Evolutionary conservation across 2,329 filamentous ascomycete genomes (phyloP).

Genomic region (Fonsecaea monophora): DNA sequence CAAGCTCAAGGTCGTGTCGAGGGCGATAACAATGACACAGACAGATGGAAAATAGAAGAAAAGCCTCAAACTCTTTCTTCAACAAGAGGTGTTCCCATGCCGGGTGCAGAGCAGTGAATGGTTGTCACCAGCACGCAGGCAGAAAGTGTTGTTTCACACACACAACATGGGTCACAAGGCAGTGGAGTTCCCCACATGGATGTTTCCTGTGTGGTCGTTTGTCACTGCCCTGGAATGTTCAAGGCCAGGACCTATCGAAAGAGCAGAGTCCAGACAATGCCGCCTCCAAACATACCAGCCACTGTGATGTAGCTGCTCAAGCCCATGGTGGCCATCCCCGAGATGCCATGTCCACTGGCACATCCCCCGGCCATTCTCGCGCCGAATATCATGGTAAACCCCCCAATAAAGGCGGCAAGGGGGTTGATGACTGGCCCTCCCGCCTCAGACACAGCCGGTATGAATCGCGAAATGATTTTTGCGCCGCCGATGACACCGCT

Average conservation of each 20-base stretch:
- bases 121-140: not conserved
- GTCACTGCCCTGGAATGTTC: no score
- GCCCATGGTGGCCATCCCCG: slow-evolving; percentile 68
- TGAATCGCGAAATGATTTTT: slow-evolving; percentile 33
- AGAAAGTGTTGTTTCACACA: not conserved
- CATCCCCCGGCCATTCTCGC: slow-evolving; percentile 70
- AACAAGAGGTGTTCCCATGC: not conserved
- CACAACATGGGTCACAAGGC: not conserved
- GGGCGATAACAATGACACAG: not conserved
- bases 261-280: slow-evolving; percentile 45
- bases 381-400: slow-evolving; percentile 65
- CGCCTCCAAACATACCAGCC: slow-evolving; percentile 63
- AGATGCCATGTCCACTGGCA: slow-evolving; percentile 73
- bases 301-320: slow-evolving; percentile 69
- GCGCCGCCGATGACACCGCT: slow-evolving; percentile 55
- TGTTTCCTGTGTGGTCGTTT: not conserved
- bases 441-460: slow-evolving; percentile 24
- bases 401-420: slow-evolving; percentile 58
- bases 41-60: not conserved
- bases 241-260: slow-evolving; percentile 9
- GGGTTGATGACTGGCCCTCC: slow-evolving; percentile 37
- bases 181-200: not conserved
- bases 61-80: not conserved
- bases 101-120: not conserved
- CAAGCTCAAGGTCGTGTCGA: not conserved